phyloP scores from a whole-genome alignment of 148 eudicot species.

The Nyssa sinensis region DNA sequence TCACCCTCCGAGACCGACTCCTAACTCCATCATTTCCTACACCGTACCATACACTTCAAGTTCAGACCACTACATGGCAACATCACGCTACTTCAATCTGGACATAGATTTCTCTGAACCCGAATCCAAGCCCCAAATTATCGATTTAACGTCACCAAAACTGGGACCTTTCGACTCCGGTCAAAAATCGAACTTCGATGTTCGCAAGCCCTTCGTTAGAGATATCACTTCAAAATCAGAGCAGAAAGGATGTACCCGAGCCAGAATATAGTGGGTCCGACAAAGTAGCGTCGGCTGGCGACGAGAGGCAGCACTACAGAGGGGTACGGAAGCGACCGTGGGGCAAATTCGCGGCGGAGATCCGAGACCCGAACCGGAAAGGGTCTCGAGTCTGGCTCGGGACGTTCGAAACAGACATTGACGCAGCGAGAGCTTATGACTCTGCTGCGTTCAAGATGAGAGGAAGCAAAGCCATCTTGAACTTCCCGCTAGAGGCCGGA shows the following conservation, averaged over 20 bases:
- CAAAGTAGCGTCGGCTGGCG: no score
- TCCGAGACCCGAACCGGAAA: slow-evolving; percentile 42
- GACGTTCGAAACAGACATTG: slow-evolving; percentile 41
- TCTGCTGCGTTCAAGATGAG: slow-evolving; percentile 53
- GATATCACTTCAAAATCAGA: no score
- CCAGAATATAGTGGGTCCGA: no score
- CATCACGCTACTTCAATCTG: slow-evolving; percentile 5
- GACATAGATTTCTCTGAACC: slow-evolving; percentile 11
- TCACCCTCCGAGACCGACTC: slow-evolving; percentile 19
- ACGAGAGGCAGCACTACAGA: slow-evolving; percentile 24
- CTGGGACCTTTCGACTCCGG: not conserved
- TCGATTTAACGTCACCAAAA: not conserved
- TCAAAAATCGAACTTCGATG: not conserved
- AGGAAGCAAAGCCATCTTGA: slow-evolving; percentile 47
- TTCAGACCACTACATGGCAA: not conserved
- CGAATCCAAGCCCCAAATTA: slow-evolving; percentile 19
- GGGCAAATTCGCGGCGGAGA: slow-evolving; percentile 60
- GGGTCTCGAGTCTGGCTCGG: slow-evolving; percentile 57
- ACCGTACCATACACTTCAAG: slow-evolving; percentile 3
- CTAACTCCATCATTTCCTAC: not conserved
- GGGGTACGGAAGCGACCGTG: slow-evolving; percentile 50
- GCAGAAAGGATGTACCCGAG: no score
- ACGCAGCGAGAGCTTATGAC: slow-evolving; percentile 52
- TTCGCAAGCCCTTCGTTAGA: not conserved
- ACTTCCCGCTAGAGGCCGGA: slow-evolving; percentile 40